A percentile compares a stretch with the other conserved stretches of the same genome.
Evolutionary conservation across 345 rosid species (phyloP).

Genomic region (Camelina sativa): DNA sequence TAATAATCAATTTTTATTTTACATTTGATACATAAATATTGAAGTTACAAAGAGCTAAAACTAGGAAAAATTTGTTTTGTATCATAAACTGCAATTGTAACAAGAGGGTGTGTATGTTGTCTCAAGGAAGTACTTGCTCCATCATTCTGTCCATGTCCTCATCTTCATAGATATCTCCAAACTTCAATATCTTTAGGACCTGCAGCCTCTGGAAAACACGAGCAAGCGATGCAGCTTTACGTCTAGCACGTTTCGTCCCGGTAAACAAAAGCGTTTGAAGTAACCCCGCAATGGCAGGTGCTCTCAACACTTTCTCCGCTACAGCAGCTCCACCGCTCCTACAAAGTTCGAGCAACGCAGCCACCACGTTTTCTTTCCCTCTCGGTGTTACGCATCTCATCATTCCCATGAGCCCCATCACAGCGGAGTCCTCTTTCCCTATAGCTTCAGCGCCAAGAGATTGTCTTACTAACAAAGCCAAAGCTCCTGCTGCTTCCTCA

Average conservation of each 20-base stretch:
- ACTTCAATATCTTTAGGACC: too few species aligned
- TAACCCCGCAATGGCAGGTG: conserved; percentile 81
- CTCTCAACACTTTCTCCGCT: conserved; percentile 70
- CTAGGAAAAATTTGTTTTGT: too few species aligned
- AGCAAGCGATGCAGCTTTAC: conserved; percentile 95
- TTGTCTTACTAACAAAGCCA: conserved; percentile 85
- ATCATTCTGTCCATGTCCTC: too few species aligned
- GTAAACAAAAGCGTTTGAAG: conserved; percentile 81
- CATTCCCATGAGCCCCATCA: conserved; percentile 72
- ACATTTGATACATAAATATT: too few species aligned
- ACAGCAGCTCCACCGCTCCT: conserved; percentile 74
- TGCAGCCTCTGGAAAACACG: conserved; percentile 90
- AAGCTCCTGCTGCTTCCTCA: conserved; percentile 91
- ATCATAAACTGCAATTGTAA: too few species aligned
- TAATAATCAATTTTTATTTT: too few species aligned
- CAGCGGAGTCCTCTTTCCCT: conserved; percentile 73
- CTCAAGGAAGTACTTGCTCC: too few species aligned
- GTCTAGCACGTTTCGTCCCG: conserved; percentile 90
- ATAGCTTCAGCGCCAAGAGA: conserved; percentile 77
- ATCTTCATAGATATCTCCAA: too few species aligned
- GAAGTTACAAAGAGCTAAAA: too few species aligned
- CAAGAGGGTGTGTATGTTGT: too few species aligned
- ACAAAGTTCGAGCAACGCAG: conserved; percentile 93
- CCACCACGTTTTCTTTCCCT: conserved; percentile 95
- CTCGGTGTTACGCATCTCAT: conserved; percentile 91